Percentiles rank a stretch among this genome's conserved stretches.
Evolutionary conservation across 2,329 filamentous ascomycete genomes (phyloP).

Genomic region (Colletotrichum cereale): DNA sequence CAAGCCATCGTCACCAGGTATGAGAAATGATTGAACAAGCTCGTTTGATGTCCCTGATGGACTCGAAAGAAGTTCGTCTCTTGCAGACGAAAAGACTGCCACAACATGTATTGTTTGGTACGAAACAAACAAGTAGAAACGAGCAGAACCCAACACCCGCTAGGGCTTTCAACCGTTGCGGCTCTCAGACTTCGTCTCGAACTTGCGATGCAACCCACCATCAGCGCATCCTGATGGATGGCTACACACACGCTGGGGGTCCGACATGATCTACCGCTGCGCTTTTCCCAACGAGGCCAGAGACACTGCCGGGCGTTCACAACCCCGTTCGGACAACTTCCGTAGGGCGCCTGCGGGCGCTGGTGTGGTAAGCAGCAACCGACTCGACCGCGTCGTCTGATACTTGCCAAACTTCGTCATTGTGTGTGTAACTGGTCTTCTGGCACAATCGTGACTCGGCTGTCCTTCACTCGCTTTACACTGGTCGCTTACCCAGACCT

Average conservation of each 20-base stretch:
- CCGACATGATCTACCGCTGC: neutral
- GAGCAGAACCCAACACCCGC: neutral
- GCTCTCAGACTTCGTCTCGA: neutral
- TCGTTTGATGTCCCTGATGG: too few species aligned
- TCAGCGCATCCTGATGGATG: conserved; percentile 2
- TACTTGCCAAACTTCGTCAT: neutral
- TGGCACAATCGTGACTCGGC: neutral
- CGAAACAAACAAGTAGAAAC: neutral
- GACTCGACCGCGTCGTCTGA: too few species aligned
- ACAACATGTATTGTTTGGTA: too few species aligned
- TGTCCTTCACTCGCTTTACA: neutral
- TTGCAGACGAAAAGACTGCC: neutral
- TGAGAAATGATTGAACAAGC: neutral
- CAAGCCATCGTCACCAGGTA: neutral
- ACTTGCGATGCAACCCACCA: neutral
- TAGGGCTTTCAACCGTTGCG: neutral
- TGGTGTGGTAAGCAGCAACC: neutral
- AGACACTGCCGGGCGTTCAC: neutral
- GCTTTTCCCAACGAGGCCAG: neutral
- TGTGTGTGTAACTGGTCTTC: neutral
- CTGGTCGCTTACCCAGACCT: neutral
- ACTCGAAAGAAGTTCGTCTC: neutral
- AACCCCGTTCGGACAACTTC: conserved; percentile 19
- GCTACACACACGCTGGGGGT: neutral
- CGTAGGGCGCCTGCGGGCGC: neutral